Conservation (phyloP, 139 green algal species). For the Coelastrella sp. region DNA sequence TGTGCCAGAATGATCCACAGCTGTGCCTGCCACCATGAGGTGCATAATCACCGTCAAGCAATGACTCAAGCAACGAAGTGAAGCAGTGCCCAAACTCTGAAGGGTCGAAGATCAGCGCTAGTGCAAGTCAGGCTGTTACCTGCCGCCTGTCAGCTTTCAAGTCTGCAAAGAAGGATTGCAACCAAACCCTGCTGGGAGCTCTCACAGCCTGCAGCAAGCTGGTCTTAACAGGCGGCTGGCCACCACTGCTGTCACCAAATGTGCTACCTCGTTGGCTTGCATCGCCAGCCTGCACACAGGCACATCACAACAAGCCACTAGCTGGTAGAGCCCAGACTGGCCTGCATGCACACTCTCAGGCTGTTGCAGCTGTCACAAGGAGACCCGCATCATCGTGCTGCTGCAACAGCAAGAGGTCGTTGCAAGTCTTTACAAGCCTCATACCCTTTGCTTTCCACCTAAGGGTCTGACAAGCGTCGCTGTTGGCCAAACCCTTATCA, state of each 20-base stretch:
- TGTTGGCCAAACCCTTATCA: too few species aligned
- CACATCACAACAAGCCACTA: too few species aligned
- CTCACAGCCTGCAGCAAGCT: slow-evolving; percentile 43
- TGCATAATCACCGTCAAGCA: too few species aligned
- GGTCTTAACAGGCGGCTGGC: background rate
- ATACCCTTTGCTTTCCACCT: too few species aligned
- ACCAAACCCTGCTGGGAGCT: slow-evolving; percentile 46
- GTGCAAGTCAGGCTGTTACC: slow-evolving; percentile 17
- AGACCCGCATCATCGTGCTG: background rate
- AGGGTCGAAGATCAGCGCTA: background rate
- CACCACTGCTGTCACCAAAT: background rate
- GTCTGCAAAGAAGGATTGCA: slow-evolving; percentile 63
- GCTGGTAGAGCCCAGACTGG: background rate
- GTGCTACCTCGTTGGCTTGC: too few species aligned
- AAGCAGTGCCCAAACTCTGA: background rate
- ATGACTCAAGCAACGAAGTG: background rate
- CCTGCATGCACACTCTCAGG: background rate
- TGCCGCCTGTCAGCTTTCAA: slow-evolving; percentile 57
- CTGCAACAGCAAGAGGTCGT: background rate
- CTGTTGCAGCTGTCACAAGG: too few species aligned
- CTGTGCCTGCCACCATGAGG: too few species aligned
- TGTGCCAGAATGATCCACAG: too few species aligned
- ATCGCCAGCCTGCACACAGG: too few species aligned
- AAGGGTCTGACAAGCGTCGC: too few species aligned
- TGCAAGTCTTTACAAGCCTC: too few species aligned